Percentiles rank a stretch among this genome's conserved stretches.
These are phyloP conservation scores for Xylaria digitata DNA, from an alignment of 2,329 filamentous ascomycete genomes.

Conservation along the genomic window DNA sequence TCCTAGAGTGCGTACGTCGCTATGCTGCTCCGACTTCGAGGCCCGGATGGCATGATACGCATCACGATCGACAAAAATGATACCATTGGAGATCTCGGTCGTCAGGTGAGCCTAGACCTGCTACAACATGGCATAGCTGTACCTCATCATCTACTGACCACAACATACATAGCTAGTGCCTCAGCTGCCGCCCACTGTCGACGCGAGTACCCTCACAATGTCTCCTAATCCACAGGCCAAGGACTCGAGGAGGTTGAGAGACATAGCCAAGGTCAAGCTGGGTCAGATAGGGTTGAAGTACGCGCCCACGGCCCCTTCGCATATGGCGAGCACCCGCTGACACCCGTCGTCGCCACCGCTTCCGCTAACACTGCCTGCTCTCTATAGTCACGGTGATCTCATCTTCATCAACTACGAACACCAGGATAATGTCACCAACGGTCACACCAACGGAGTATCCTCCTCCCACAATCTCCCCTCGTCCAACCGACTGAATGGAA, in stretches of 20 bases:
- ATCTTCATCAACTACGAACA: constrained; percentile 87
- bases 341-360: background rate
- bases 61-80: constrained; percentile 80
- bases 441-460: constrained; percentile 53
- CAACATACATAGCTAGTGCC: constrained; percentile 62
- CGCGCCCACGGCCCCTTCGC: constrained; percentile 34
- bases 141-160: constrained; percentile 13
- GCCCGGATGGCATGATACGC: constrained; percentile 92
- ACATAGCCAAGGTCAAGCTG: constrained; percentile 67
- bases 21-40: constrained; percentile 89
- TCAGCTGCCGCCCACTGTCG: constrained; percentile 71
- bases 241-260: constrained; percentile 68
- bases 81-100: constrained; percentile 73
- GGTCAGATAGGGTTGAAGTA: constrained; percentile 71
- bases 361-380: constrained; percentile 39
- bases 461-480: constrained; percentile 55
- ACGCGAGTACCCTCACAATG: constrained; percentile 68
- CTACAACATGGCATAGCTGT: no score
- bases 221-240: constrained; percentile 70
- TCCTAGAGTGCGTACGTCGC: constrained; percentile 39
- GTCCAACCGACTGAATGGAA: constrained; percentile 78
- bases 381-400: constrained; percentile 83
- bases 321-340: background rate
- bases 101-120: constrained; percentile 56
- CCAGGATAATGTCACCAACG: constrained; percentile 55